A percentile compares a stretch with the other conserved stretches of the same genome.
Evolutionary conservation across 129 eudicot genomes (phyloP).

Genomic region (Chrysanthemum lavandulifolium): DNA sequence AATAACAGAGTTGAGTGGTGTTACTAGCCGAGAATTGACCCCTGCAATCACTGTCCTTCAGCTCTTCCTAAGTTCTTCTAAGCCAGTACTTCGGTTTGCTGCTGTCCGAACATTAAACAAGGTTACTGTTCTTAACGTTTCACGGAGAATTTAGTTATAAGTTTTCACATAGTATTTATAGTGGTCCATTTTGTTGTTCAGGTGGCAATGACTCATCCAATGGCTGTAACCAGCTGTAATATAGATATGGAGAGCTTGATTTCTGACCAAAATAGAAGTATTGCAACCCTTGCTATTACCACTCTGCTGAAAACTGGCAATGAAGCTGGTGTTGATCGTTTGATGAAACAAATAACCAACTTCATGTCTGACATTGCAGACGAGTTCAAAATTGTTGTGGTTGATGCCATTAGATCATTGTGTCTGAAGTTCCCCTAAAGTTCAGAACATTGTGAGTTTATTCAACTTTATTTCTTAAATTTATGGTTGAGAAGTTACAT

Average conservation of each 20-base stretch:
- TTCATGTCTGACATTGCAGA: conserved; percentile 99
- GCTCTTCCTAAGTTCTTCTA: conserved; percentile 90
- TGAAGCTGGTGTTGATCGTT: conserved; percentile 94
- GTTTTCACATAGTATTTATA: conserved; percentile 16
- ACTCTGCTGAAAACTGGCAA: conserved; percentile 94
- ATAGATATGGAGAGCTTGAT: conserved; percentile 98
- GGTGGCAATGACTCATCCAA: conserved; percentile 99
- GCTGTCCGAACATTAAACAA: conserved; percentile 96
- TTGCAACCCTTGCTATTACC: conserved; percentile 98
- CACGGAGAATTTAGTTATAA: neutral
- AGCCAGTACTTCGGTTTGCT: conserved; percentile 95
- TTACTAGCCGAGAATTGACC: conserved; percentile 86
- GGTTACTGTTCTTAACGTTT: conserved; percentile 40
- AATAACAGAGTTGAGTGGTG: conserved; percentile 86
- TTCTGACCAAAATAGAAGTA: conserved; percentile 95
- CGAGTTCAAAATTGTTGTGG: conserved; percentile 96
- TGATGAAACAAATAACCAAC: conserved; percentile 96
- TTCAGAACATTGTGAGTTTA: conserved; percentile 84
- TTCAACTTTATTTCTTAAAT: neutral
- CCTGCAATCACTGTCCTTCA: conserved; percentile 97
- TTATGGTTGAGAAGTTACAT: conserved; percentile 4
- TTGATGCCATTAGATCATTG: conserved; percentile 94
- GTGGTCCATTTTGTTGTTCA: conserved; percentile 26
- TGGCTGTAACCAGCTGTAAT: conserved; percentile 94
- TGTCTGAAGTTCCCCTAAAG: conserved; percentile 90